phyloP scores from a whole-genome alignment of 164 flowering plant species.

The Umbellularia californica region DNA sequence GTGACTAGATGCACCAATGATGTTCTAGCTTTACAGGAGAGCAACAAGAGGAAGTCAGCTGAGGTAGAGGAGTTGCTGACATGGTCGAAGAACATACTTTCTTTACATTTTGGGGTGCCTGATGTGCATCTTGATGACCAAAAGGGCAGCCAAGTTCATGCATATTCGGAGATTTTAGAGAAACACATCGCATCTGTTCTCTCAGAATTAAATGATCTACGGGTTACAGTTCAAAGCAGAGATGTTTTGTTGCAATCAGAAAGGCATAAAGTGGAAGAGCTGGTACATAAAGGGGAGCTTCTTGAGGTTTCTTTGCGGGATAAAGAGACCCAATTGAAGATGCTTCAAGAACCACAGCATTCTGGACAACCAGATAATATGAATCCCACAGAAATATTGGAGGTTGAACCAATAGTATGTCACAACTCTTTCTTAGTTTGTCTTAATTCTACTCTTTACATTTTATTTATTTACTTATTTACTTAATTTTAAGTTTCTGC shows the following conservation, averaged over 20 bases:
- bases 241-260: conserved; percentile 61
- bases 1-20: conserved; percentile 92
- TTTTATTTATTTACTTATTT: neutral
- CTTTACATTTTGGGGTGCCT: conserved; percentile 34
- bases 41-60: conserved; percentile 44
- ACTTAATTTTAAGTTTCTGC: neutral
- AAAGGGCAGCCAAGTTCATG: conserved; percentile 22
- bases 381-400: conserved; percentile 52
- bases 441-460: neutral
- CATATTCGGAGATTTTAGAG: conserved; percentile 48
- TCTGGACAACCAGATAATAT: conserved; percentile 30
- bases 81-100: conserved; percentile 54
- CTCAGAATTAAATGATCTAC: conserved; percentile 60
- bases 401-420: conserved; percentile 78
- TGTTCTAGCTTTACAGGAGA: conserved; percentile 59
- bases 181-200: conserved; percentile 47
- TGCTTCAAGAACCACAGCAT: conserved; percentile 43
- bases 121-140: conserved; percentile 33
- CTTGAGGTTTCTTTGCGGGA: conserved; percentile 64
- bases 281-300: conserved; percentile 40
- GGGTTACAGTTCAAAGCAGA: conserved; percentile 42
- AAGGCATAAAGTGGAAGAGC: conserved; percentile 57
- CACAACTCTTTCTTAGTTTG: neutral
- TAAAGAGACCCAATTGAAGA: conserved; percentile 58
- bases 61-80: conserved; percentile 50